Conservation (phyloP, 345 rosid genomes). For the Xanthoceras sorbifolium region DNA sequence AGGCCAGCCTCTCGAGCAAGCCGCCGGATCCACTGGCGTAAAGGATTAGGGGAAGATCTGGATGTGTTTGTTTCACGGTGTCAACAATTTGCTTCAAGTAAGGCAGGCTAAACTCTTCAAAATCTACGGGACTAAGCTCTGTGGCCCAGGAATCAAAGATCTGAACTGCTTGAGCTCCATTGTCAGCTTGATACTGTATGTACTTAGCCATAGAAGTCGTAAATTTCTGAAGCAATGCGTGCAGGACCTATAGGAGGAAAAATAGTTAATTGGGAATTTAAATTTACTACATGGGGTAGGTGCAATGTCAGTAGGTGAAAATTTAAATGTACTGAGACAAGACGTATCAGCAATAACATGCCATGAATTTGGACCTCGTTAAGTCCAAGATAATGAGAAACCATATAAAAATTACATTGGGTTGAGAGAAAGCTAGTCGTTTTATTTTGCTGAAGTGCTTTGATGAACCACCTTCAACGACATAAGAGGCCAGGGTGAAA, state of each 20-base stretch:
- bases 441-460: conserved; percentile 88
- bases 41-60: conserved; percentile 81
- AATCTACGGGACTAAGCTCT: conserved; percentile 93
- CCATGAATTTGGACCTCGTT: not conserved
- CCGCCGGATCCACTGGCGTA: conserved; percentile 98
- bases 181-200: conserved; percentile 79
- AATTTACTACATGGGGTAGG: conserved; percentile 6
- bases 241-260: conserved; percentile 60
- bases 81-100: conserved; percentile 86
- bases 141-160: conserved; percentile 99
- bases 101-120: conserved; percentile 89
- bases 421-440: conserved; percentile 87
- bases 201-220: conserved; percentile 87
- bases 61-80: conserved; percentile 83
- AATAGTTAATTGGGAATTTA: conserved; percentile 11
- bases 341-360: not conserved
- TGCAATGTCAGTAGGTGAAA: not conserved
- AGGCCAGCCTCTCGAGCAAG: conserved; percentile 79
- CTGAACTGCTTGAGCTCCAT: conserved; percentile 97
- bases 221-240: conserved; percentile 79
- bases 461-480: conserved; percentile 95
- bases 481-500: conserved; percentile 94
- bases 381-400: conserved; percentile 2
- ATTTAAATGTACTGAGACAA: not conserved
- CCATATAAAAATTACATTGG: conserved; percentile 52